A percentile compares a stretch with the other conserved stretches of the same genome.
These are phyloP conservation scores for Diospyros kaki DNA, from an alignment of 148 eudicot genomes.

Conservation along the genomic window DNA sequence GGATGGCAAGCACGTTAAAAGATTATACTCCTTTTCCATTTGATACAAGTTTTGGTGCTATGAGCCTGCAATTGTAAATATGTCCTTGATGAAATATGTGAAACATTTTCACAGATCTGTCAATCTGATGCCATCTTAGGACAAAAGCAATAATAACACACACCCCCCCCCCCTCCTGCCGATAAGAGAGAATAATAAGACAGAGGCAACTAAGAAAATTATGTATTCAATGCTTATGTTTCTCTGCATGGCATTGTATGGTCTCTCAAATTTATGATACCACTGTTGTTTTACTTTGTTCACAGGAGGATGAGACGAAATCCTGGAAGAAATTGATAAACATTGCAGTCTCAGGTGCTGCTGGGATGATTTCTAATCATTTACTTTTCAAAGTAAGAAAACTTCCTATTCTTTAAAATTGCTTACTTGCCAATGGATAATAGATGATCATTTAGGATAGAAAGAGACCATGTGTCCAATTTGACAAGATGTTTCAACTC, in stretches of 20 bases:
- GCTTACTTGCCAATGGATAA: not conserved
- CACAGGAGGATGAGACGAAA: constrained; percentile 79
- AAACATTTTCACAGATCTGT: not conserved
- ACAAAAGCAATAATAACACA: too few relatives aligned
- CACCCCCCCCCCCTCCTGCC: too few relatives aligned
- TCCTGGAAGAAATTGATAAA: constrained; percentile 84
- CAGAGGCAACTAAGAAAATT: not conserved
- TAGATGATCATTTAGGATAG: not conserved
- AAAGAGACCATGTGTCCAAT: too few relatives aligned
- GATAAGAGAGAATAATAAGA: too few relatives aligned
- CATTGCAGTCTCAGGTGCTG: constrained; percentile 94
- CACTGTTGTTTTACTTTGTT: constrained; percentile 4
- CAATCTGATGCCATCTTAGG: not conserved
- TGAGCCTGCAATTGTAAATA: not conserved
- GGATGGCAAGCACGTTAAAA: too few relatives aligned
- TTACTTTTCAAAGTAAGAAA: constrained; percentile 78
- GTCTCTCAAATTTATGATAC: not conserved
- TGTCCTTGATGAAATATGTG: not conserved
- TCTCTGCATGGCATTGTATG: not conserved
- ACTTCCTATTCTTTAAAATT: not conserved
- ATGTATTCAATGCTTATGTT: not conserved
- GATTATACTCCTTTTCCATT: too few relatives aligned
- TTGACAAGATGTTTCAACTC: too few relatives aligned
- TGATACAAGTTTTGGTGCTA: not conserved
- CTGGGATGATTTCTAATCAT: constrained; percentile 96